phyloP scores from a whole-genome alignment of 1,139 yeast genomes.

The Meyerozyma elateridarum region DNA sequence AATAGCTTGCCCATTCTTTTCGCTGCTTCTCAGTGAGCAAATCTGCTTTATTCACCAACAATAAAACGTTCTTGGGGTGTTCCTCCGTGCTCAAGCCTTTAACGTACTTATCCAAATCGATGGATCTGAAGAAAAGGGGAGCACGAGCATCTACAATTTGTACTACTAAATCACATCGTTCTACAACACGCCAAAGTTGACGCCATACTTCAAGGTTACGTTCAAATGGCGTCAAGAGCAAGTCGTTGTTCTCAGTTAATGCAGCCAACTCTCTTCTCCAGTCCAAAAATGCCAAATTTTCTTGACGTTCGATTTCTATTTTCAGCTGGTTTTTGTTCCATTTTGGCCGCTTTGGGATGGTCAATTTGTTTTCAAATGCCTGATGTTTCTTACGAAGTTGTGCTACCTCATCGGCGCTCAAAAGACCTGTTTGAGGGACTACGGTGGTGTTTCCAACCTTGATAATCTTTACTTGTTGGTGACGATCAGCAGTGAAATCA shows the following conservation, averaged over 20 bases:
- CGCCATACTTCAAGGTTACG: constrained; percentile 98
- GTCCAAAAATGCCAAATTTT: constrained; percentile 82
- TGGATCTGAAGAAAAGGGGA: constrained; percentile 85
- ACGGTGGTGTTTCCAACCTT: constrained; percentile 61
- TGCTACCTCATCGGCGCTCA: constrained; percentile 65
- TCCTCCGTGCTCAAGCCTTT: constrained; percentile 58
- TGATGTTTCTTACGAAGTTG: constrained; percentile 63
- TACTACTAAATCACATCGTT: constrained; percentile 87
- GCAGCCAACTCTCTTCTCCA: constrained; percentile 92
- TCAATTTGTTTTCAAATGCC: constrained; percentile 71
- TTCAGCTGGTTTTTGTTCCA: constrained; percentile 77
- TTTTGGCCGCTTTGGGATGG: constrained; percentile 90
- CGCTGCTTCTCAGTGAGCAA: constrained; percentile 74
- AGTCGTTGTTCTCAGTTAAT: constrained; percentile 76
- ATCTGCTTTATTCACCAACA: constrained; percentile 93
- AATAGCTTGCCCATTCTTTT: constrained; percentile 81
- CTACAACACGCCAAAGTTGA: constrained; percentile 97
- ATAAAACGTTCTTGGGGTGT: constrained; percentile 61
- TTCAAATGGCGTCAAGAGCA: constrained; percentile 92
- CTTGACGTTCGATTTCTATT: constrained; percentile 77
- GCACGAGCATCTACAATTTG: constrained; percentile 98
- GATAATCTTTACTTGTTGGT: constrained; percentile 79
- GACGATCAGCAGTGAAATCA: constrained; percentile 90
- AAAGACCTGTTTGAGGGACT: constrained; percentile 43
- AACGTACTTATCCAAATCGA: constrained; percentile 83